Evolutionary conservation across 164 flowering plant species (phyloP).

Genomic region (Litsea cubeba): DNA sequence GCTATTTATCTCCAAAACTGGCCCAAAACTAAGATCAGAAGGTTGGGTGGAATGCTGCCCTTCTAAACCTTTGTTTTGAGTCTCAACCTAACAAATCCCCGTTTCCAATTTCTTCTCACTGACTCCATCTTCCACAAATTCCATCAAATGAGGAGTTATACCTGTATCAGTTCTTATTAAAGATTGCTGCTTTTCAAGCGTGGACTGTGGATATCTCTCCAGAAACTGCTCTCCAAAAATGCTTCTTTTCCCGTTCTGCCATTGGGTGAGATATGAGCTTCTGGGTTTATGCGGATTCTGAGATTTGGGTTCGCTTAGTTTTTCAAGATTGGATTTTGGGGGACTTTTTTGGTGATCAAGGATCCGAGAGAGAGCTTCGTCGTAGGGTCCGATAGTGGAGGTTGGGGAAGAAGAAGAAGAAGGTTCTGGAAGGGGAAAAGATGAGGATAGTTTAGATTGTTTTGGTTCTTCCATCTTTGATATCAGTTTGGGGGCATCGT

Average conservation of each 20-base stretch:
- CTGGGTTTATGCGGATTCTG: conserved; percentile 7
- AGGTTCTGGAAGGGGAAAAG: too few relatives aligned
- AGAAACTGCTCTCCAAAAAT: neutral
- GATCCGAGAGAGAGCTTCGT: conserved; percentile 10
- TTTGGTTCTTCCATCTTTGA: too few relatives aligned
- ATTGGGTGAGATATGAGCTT: conserved; percentile 14
- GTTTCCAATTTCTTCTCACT: conserved; percentile 9
- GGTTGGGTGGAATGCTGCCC: neutral
- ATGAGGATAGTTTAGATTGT: too few relatives aligned
- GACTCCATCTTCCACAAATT: conserved; percentile 9
- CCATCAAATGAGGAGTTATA: conserved; percentile 12
- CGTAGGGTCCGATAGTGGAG: neutral
- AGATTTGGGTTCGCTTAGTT: conserved; percentile 17
- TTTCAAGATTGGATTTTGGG: conserved; percentile 9
- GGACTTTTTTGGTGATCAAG: conserved; percentile 14
- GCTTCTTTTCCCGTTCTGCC: conserved; percentile 26
- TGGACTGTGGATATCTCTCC: neutral
- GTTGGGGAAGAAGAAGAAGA: neutral
- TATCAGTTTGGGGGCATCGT: too few relatives aligned
- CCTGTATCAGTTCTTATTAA: neutral
- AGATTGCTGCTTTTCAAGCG: neutral
- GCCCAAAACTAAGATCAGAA: neutral
- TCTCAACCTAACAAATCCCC: conserved; percentile 19
- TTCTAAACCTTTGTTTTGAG: conserved; percentile 11
- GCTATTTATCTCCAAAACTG: conserved; percentile 13